phyloP scores from a whole-genome alignment of 768 basidiomycete species.

The Russula emetica region DNA sequence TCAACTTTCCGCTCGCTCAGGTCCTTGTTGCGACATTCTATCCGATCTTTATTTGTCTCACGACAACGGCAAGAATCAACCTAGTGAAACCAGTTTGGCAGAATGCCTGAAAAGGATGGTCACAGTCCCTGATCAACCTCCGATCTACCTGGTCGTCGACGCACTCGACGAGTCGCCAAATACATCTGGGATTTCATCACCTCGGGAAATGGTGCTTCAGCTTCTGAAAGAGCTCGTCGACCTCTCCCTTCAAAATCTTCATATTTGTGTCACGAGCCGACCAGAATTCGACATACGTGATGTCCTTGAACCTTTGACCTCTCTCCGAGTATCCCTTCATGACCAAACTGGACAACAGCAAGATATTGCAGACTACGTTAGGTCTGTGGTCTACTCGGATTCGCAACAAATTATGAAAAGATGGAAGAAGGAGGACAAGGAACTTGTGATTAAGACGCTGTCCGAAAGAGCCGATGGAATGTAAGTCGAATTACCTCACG shows the following conservation, averaged over 20 bases:
- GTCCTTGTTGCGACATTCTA: neutral
- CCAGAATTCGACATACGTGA: conserved; percentile 5
- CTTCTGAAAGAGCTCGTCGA: neutral
- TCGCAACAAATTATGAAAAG: neutral
- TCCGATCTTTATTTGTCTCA: neutral
- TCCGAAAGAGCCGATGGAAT: conserved; percentile 10
- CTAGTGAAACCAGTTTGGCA: neutral
- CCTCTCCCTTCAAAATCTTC: neutral
- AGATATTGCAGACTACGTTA: neutral
- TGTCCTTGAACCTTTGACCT: neutral
- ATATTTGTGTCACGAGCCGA: conserved; percentile 3
- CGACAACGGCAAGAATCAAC: neutral
- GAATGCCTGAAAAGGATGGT: conserved; percentile 10
- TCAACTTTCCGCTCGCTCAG: neutral
- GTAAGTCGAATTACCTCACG: neutral
- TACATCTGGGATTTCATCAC: neutral
- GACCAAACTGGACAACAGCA: conserved; percentile 4
- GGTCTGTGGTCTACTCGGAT: conserved; percentile 1
- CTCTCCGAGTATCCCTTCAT: neutral
- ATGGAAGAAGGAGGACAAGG: conserved; percentile 1
- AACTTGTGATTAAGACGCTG: neutral
- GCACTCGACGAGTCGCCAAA: conserved; percentile 12
- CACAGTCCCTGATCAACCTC: neutral
- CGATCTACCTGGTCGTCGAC: conserved; percentile 5
- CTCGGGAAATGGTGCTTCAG: neutral